Base-by-base conservation (phyloP, 2,329 filamentous ascomycete species). In the Fusarium buxicola region DNA sequence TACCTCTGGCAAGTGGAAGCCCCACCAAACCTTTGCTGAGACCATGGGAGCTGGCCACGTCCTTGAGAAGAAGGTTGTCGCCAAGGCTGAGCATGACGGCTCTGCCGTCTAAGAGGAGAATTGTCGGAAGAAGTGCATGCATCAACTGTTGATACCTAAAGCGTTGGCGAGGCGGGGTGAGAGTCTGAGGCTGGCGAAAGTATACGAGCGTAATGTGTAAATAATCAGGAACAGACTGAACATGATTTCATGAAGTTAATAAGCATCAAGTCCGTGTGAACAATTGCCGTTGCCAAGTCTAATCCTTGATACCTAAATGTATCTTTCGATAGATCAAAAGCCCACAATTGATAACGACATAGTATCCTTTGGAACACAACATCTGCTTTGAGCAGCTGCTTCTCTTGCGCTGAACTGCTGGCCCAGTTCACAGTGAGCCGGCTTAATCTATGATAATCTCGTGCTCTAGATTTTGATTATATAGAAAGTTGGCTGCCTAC, bases 1-100 rank as follows among this genome's bases (percentile, higher is more conserved):
- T 66, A 92, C 85, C 15, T 94, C 90, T 3, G 81, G 86, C 78
- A 89, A 87, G 80, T 95, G 92, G 91, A 86, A 83, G 77, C 90
- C 91, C 38, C 84, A 84, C 71, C 81, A 81, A 69, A 93, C 90
- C 68, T 94, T 90, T 67, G 88, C 89, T 48, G 74, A 76, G 44
- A 85, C 62, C 46, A 60, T 65, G 18, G 72, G 65, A 16, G 66
- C 70, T 58, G 73, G 69, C 41, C 69, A 73, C 7, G 69, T 74
- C 66, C 53, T 73, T 6, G 74, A 78, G 66, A 73, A 74, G 68
- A 50, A 60, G 27, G 9, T 58, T 8, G 63, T 73, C 16, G 69
- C 62, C 54, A 66, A 75, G 51, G 58, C 69, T 36, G 73, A 75
- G 68, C 69, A 73, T 21, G 71, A 70, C 30, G 65, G 65, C 58